Evolutionary conservation across 2,329 filamentous ascomycete species (phyloP).

Genomic region (Penicillium sp.): DNA sequence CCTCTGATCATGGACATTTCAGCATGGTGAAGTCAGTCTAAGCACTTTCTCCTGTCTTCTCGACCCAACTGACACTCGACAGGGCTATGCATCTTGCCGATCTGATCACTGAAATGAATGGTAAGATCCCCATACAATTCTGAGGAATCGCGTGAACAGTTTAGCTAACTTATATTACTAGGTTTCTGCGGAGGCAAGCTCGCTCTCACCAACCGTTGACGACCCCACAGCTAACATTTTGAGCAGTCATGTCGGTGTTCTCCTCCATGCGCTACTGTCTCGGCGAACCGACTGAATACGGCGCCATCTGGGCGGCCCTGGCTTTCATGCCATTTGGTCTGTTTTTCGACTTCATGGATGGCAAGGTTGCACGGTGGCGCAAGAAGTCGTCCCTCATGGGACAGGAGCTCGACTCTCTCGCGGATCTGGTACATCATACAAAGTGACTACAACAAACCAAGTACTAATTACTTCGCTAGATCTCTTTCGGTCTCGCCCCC

Average conservation of each 20-base stretch:
- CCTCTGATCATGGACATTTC: constrained; percentile 51
- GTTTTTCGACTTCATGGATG: constrained; percentile 98
- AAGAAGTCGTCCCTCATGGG: constrained; percentile 98
- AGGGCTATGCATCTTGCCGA: constrained; percentile 54
- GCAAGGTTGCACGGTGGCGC: constrained; percentile 93
- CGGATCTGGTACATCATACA: constrained; percentile 70
- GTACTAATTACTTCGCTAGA: constrained; percentile 53
- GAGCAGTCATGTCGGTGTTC: constrained; percentile 84
- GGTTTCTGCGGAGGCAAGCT: constrained; percentile 52
- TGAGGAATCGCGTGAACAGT: not conserved
- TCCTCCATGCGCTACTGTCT: constrained; percentile 92
- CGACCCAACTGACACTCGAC: constrained; percentile 11
- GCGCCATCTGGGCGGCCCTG: constrained; percentile 79
- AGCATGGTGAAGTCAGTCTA: constrained; percentile 50
- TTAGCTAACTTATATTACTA: constrained; percentile 27
- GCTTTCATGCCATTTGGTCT: constrained; percentile 87
- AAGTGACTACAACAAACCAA: not conserved
- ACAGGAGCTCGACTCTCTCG: constrained; percentile 92
- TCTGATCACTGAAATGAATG: constrained; percentile 53
- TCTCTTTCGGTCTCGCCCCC: constrained; percentile 92
- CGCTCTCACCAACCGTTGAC: constrained; percentile 1
- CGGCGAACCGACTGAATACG: constrained; percentile 64
- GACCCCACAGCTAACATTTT: constrained; percentile 18
- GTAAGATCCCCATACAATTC: constrained; percentile 28
- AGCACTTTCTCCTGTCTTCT: constrained; percentile 2